Conservation (phyloP, 371 early-diverging fungal species). For the Parasitella parasitica region DNA sequence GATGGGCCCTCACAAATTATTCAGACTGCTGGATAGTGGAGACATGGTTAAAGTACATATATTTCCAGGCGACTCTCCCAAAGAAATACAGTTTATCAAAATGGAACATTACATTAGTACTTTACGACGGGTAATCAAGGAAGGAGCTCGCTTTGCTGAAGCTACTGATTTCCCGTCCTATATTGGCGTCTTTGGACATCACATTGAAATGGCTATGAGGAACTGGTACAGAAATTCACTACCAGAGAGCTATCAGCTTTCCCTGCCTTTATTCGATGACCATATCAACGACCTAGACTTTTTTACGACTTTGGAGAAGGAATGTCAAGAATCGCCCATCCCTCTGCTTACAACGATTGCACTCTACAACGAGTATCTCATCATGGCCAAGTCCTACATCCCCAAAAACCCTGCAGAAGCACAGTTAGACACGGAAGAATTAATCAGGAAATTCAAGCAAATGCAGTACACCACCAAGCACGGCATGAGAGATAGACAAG, state of each 20-base stretch:
- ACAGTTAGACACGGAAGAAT: not conserved
- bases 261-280: conserved; percentile 35
- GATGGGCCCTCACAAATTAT: not conserved
- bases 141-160: not conserved
- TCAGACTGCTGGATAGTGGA: not conserved
- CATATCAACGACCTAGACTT: conserved; percentile 13
- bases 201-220: conserved; percentile 37
- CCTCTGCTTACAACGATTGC: conserved; percentile 20
- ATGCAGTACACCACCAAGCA: not conserved
- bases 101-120: not conserved
- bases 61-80: conserved; percentile 13
- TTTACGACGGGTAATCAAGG: conserved; percentile 13
- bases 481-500: not conserved
- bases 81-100: conserved; percentile 19
- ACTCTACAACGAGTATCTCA: conserved; percentile 28
- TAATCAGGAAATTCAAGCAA: not conserved
- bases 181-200: conserved; percentile 32
- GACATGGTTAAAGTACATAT: not conserved
- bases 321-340: conserved; percentile 11
- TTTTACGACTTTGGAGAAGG: conserved; percentile 15
- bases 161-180: conserved; percentile 13
- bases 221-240: conserved; percentile 33
- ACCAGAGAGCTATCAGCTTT: conserved; percentile 22
- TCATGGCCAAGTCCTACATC: conserved; percentile 18
- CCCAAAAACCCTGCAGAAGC: conserved; percentile 4